A percentile compares a stretch with the other conserved stretches of the same genome.
These are phyloP conservation scores for Neurospora sp. DNA, from an alignment of 495 filamentous ascomycete species.

Conservation along the genomic window DNA sequence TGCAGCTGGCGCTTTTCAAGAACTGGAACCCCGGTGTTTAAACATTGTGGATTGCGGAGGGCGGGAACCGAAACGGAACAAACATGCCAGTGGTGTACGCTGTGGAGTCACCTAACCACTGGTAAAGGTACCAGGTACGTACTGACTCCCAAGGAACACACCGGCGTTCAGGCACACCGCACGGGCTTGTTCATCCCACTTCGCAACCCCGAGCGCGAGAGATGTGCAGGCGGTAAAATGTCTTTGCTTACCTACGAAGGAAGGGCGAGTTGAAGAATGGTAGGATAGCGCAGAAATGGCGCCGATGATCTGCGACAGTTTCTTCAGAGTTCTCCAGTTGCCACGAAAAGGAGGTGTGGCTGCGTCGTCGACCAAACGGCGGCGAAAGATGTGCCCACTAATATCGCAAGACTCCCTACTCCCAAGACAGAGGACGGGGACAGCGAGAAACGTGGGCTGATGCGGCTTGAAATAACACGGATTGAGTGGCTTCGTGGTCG, in stretches of 20 bases:
- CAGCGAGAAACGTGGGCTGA: not conserved
- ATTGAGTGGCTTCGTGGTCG: not conserved
- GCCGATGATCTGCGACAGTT: not conserved
- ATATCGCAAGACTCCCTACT: not conserved
- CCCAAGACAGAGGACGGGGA: not conserved
- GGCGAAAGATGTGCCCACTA: not conserved
- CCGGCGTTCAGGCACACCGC: not conserved
- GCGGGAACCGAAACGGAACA: not conserved
- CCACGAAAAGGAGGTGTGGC: not conserved
- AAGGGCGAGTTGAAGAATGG: not conserved
- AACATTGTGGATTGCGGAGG: not conserved
- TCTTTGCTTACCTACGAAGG: not conserved
- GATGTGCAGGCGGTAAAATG: not conserved
- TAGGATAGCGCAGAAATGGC: not conserved
- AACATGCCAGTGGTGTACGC: not conserved
- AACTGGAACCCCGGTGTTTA: not conserved
- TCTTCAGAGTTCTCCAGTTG: not conserved
- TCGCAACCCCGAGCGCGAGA: not conserved
- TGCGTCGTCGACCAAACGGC: not conserved
- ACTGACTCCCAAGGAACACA: not conserved
- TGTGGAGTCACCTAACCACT: not conserved
- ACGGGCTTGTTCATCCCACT: not conserved
- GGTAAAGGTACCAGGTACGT: not conserved
- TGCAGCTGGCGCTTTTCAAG: not conserved
- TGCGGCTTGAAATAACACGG: not conserved